Evolutionary conservation across 23 red algal species (phyloP).

Genomic region (Pyropia yezoensis): DNA sequence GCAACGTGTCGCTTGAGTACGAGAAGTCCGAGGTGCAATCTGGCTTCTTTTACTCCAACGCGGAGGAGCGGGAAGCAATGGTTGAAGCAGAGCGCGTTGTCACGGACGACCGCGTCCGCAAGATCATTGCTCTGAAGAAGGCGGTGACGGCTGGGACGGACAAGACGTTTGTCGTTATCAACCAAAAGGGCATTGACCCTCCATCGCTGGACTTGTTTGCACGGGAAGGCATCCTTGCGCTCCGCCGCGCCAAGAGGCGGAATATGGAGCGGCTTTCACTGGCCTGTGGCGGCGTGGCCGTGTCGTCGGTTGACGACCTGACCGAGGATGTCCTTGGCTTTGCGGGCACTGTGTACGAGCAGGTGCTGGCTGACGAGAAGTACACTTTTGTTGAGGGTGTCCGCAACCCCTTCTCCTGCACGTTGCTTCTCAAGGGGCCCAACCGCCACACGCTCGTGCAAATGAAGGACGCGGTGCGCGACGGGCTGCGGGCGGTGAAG

Average conservation of each 20-base stretch:
- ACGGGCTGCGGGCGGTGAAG: conserved; percentile 89
- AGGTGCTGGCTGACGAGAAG: conserved; percentile 94
- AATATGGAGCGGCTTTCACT: conserved; percentile 98
- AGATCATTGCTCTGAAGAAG: conserved; percentile 93
- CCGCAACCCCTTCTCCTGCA: conserved; percentile 84
- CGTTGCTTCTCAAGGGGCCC: conserved; percentile 79
- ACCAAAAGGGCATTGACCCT: conserved; percentile 98
- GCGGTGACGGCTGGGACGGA: conserved; percentile 78
- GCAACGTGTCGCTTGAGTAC: conserved; percentile 95
- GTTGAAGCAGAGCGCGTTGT: conserved; percentile 81
- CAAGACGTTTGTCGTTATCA: conserved; percentile 84
- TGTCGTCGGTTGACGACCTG: conserved; percentile 86
- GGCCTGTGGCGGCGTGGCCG: conserved; percentile 83
- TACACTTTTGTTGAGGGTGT: conserved; percentile 94
- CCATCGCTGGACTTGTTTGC: conserved; percentile 81
- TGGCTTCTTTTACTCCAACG: conserved; percentile 91
- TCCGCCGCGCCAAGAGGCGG: conserved; percentile 91
- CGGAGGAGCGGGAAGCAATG: conserved; percentile 79
- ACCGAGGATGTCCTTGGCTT: conserved; percentile 65
- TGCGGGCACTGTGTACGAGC: conserved; percentile 89
- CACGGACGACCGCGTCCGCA: conserved; percentile 53
- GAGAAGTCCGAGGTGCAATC: conserved; percentile 87
- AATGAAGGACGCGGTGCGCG: conserved; percentile 95
- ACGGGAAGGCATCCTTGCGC: conserved; percentile 83
- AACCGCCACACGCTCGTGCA: conserved; percentile 93